Percentiles rank a stretch among this genome's conserved stretches.
These are phyloP conservation scores for Prunus yedoensis DNA, from an alignment of 331 rosid genomes.

Conservation along the genomic window DNA sequence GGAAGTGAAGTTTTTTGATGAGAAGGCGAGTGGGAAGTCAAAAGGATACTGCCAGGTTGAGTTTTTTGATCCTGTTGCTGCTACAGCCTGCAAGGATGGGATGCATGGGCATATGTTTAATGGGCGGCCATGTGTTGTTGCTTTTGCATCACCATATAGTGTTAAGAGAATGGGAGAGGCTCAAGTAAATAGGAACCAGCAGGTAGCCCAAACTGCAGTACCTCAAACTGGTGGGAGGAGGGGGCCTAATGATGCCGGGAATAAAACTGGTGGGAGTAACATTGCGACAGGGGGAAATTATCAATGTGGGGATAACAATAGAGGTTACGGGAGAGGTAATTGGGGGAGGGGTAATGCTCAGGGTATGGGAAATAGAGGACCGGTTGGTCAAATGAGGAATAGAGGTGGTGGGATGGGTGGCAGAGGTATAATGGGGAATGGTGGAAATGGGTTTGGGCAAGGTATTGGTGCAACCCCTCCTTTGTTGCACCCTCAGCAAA, in stretches of 20 bases:
- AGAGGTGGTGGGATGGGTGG: conserved; percentile 88
- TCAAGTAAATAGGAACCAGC: conserved; percentile 75
- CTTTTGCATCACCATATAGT: conserved; percentile 70
- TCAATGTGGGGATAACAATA: conserved; percentile 79
- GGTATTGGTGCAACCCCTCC: conserved; percentile 84
- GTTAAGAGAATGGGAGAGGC: conserved; percentile 99
- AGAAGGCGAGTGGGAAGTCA: conserved; percentile 97
- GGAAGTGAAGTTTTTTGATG: conserved; percentile 91
- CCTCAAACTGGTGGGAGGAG: conserved; percentile 50
- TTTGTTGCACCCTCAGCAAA: conserved; percentile 77
- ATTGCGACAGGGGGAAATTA: conserved; percentile 78
- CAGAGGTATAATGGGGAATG: conserved; percentile 92
- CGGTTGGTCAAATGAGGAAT: conserved; percentile 73
- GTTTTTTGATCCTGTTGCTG: conserved; percentile 65
- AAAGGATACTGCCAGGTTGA: conserved; percentile 98
- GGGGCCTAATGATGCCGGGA: conserved; percentile 63
- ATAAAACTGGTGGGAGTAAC: conserved; percentile 65
- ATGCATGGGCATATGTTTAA: conserved; percentile 83
- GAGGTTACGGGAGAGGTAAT: conserved; percentile 85
- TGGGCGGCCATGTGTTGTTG: conserved; percentile 91
- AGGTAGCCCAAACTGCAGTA: conserved; percentile 43
- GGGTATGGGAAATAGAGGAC: conserved; percentile 86
- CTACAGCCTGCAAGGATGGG: conserved; percentile 84
- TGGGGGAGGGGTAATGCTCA: conserved; percentile 86
- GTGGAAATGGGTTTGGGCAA: conserved; percentile 91